phyloP scores from a whole-genome alignment of 176 grass and related monocot genomes.

The Ampelocalamus luodianensis region DNA sequence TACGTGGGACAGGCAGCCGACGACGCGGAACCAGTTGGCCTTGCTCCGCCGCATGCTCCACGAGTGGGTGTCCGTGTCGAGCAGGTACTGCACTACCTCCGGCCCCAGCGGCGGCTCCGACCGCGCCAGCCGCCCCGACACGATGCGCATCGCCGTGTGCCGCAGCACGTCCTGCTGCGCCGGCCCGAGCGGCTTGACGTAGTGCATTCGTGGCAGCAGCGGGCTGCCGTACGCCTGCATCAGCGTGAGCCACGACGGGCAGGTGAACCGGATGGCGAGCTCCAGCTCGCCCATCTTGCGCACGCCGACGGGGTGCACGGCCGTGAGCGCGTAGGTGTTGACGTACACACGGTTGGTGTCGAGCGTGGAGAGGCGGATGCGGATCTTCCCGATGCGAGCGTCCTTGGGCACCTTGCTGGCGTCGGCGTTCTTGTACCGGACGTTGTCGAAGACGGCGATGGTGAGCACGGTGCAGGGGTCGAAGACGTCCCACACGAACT shows the following conservation, averaged over 20 bases:
- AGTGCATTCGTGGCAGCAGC: conserved; percentile 94
- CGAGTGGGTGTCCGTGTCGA: conserved; percentile 88
- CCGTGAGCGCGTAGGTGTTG: conserved; percentile 71
- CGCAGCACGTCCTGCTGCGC: conserved; percentile 95
- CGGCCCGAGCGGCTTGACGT: conserved; percentile 72
- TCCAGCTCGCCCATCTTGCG: conserved; percentile 99
- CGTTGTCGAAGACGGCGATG: conserved; percentile 94
- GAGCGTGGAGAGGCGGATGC: conserved; percentile 87
- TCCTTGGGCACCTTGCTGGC: conserved; percentile 48
- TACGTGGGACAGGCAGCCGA: conserved; percentile 69
- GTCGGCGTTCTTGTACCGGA: conserved; percentile 61
- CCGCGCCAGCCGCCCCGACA: conserved; percentile 73
- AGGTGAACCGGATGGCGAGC: conserved; percentile 89
- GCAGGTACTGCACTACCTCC: conserved; percentile 92
- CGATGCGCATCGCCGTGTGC: conserved; percentile 92
- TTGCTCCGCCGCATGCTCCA: conserved; percentile 98
- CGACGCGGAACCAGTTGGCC: conserved; percentile 96
- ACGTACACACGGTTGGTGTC: conserved; percentile 82
- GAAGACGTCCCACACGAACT: conserved; percentile 98
- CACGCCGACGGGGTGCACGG: conserved; percentile 72
- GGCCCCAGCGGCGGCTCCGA: conserved; percentile 96
- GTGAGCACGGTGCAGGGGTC: conserved; percentile 98
- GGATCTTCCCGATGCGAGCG: conserved; percentile 81
- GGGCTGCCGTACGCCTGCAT: conserved; percentile 81
- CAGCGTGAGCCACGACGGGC: conserved; percentile 86